A percentile compares a stretch with the other conserved stretches of the same genome.
phyloP scores from a whole-genome alignment of 139 green algal genomes.

The Pleodorina starrii region DNA sequence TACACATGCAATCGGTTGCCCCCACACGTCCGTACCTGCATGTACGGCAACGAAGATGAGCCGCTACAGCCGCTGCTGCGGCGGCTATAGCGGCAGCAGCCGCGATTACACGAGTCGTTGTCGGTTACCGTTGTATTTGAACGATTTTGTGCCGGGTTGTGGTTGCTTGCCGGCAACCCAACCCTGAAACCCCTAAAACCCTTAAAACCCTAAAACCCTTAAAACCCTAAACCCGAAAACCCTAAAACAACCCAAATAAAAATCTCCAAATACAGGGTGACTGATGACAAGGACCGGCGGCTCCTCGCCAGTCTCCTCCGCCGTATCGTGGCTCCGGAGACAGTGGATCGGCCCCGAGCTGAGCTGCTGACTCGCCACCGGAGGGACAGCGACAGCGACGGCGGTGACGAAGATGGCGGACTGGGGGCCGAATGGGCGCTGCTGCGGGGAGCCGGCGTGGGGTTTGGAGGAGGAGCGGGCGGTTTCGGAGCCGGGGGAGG shows the following conservation, averaged over 20 bases:
- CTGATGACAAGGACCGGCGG: conserved; percentile 78
- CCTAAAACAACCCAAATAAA: background rate
- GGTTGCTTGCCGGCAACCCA: too few relatives aligned
- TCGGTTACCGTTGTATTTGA: too few relatives aligned
- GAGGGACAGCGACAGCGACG: background rate
- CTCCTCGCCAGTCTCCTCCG: conserved; percentile 74
- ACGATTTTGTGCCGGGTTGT: too few relatives aligned
- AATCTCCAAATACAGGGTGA: conserved; percentile 60
- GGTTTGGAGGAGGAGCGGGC: background rate
- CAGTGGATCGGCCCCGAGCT: background rate
- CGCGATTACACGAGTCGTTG: too few relatives aligned
- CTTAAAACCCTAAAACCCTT: background rate
- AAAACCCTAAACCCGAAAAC: background rate
- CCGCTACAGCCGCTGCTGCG: too few relatives aligned
- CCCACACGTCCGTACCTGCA: too few relatives aligned
- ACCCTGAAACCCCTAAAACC: background rate
- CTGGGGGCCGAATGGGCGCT: background rate
- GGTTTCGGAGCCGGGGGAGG: background rate
- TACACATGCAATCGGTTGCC: too few relatives aligned
- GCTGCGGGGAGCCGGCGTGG: too few relatives aligned
- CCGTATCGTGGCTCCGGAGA: conserved; percentile 57
- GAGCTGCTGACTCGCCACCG: conserved; percentile 14
- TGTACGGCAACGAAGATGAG: too few relatives aligned
- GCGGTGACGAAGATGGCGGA: too few relatives aligned
- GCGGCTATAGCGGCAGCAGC: too few relatives aligned